Conservation (phyloP, 768 basidiomycete genomes). For the Tylopilus sp. region DNA sequence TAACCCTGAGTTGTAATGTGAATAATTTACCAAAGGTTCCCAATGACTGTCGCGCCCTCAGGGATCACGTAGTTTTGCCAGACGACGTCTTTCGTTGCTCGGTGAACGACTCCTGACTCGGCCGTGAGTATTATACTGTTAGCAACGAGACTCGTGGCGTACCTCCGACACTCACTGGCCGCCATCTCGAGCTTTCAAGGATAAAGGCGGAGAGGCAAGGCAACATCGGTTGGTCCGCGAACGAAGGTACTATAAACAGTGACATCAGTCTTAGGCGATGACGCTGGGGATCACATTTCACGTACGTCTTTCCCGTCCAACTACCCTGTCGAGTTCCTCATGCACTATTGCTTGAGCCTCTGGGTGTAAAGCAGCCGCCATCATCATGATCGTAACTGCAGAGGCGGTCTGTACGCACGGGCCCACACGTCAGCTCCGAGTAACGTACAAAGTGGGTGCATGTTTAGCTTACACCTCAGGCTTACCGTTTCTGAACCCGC, state of each 20-base stretch:
- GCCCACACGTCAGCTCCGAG: too few relatives aligned
- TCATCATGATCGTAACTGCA: constrained; percentile 3
- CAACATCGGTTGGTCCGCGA: neutral
- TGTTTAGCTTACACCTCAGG: neutral
- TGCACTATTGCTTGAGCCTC: constrained; percentile 6
- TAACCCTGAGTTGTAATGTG: neutral
- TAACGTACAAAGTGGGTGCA: too few relatives aligned
- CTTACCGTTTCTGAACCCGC: constrained; percentile 10
- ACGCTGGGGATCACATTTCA: neutral
- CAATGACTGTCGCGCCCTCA: constrained; percentile 3
- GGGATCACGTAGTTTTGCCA: constrained; percentile 9
- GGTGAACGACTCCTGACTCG: constrained; percentile 2
- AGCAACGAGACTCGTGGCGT: neutral
- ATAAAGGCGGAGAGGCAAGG: constrained; percentile 3
- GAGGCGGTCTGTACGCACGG: constrained; percentile 12
- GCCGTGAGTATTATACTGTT: neutral
- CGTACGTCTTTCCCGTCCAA: constrained; percentile 8
- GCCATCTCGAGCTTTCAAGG: constrained; percentile 3
- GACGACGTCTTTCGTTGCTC: constrained; percentile 2
- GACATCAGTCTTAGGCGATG: neutral
- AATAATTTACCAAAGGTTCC: neutral
- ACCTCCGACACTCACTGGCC: constrained; percentile 3
- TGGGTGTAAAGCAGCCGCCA: constrained; percentile 8
- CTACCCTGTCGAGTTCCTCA: constrained; percentile 4
- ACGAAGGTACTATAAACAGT: constrained; percentile 1